Evolutionary conservation across 768 basidiomycete genomes (phyloP), one percentile per base, ranked within the genome.

Genomic region (Mycena vulgaris): DNA sequence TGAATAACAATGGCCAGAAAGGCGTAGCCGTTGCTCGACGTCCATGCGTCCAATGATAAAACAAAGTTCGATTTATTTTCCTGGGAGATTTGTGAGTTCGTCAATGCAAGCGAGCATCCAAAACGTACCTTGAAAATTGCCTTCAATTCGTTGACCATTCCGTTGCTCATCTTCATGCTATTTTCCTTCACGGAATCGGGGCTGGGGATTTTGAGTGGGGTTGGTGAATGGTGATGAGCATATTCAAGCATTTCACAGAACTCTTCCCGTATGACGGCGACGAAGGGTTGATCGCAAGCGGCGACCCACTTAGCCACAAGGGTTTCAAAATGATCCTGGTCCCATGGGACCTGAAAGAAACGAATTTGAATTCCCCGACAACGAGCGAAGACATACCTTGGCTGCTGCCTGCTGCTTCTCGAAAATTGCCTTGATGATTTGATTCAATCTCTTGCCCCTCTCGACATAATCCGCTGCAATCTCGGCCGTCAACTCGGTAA

Each of bases 1-100:
- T 80, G 78, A 17, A 76, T 75, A 33, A 81, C 68, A 58, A 81
- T 77, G 3, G 76, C 78, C 7, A 80, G 23, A 59, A 80, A 81
- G 1, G 77, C 80, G 71, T 76, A 75, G 17, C 75, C 59, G 63
- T 81, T 80, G 53, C 69, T 75, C 3, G 80, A 79, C 0, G 79
- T 79, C 79, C 79, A 81, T 28, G 75, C 70, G 52, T 80, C 77
- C 14, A 80, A 71, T 0, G 78, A 80, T 4, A 81, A 17, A 3
- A 31, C 19, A 17, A 65, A 65, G 51, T 65, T 52, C 14, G 71
- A 52, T 21, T 31, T 11, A 42, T 65, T 65, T 53, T 55, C 63
- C 52, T 64, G 52, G 28, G n/a, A n/a, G n/a, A n/a, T n/a, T n/a
- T n/a, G n/a, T n/a, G n/a, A n/a, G n/a, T n/a, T n/a, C n/a, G n/a